Conservation (phyloP, 2,329 filamentous ascomycete genomes). For the Verticillium albo-atrum region DNA sequence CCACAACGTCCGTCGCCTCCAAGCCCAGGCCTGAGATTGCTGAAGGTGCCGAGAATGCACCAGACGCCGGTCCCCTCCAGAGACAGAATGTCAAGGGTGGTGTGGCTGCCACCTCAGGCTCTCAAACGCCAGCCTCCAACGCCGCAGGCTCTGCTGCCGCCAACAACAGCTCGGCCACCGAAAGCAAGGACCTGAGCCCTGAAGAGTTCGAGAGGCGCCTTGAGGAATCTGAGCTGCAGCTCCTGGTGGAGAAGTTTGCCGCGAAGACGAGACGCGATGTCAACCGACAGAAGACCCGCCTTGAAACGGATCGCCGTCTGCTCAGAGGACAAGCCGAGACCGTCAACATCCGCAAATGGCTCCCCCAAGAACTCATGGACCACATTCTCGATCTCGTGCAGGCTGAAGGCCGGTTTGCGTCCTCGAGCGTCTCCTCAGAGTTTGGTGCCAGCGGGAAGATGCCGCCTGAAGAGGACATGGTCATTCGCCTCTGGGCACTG, state of each 20-base stretch:
- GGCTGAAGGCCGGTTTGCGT: conserved; percentile 56
- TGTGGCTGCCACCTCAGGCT: not conserved
- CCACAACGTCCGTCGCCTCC: conserved; percentile 87
- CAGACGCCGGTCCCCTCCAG: not conserved
- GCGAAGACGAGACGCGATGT: conserved; percentile 76
- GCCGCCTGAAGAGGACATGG: conserved; percentile 70
- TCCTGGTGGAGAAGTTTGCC: conserved; percentile 79
- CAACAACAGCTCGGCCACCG: conserved; percentile 8
- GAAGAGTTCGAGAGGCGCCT: conserved; percentile 89
- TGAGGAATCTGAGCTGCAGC: conserved; percentile 84
- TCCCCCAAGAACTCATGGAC: conserved; percentile 73
- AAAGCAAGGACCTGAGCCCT: conserved; percentile 58
- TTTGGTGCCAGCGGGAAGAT: conserved; percentile 40
- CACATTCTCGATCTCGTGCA: conserved; percentile 70
- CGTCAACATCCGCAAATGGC: conserved; percentile 71
- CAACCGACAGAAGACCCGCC: conserved; percentile 66
- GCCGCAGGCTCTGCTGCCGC: conserved; percentile 17
- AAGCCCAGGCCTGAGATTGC: conserved; percentile 64
- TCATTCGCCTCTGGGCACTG: conserved; percentile 79
- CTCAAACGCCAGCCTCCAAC: conserved; percentile 13
- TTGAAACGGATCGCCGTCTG: conserved; percentile 82
- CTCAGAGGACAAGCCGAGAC: conserved; percentile 74
- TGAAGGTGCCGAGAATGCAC: conserved; percentile 22
- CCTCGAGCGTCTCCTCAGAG: conserved; percentile 45
- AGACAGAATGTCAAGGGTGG: not conserved